Evolutionary conservation across 345 rosid genomes (phyloP).

Genomic region (Euphorbia tirucalli): DNA sequence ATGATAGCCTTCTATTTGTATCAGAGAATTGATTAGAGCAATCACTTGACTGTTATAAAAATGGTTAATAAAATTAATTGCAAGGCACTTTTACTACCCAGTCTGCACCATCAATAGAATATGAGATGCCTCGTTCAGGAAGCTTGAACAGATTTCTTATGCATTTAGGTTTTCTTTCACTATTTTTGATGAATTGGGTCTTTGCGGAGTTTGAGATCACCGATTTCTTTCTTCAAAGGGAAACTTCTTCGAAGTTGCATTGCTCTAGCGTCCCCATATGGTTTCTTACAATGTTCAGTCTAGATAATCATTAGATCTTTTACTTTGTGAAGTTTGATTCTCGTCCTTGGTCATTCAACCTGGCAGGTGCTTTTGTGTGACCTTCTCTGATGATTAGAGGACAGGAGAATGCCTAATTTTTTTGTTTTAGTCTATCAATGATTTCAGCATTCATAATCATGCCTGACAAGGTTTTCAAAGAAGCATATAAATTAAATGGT

Average conservation of each 20-base stretch:
- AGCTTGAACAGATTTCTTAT: neutral
- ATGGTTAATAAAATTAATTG: neutral
- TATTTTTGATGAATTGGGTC: neutral
- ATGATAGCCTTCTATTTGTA: neutral
- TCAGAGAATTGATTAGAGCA: conserved; percentile 7
- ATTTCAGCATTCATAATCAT: neutral
- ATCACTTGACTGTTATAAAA: neutral
- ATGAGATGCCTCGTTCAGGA: neutral
- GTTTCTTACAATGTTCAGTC: neutral
- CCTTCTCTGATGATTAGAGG: neutral
- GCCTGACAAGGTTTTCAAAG: neutral
- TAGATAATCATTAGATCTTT: neutral
- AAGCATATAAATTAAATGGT: neutral
- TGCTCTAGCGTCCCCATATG: neutral
- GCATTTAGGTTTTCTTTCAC: neutral
- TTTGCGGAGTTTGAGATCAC: neutral
- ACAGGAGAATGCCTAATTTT: neutral
- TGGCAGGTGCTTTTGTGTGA: neutral
- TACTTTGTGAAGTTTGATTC: neutral
- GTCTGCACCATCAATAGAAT: neutral
- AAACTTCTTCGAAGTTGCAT: neutral
- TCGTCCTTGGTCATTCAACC: neutral
- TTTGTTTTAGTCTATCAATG: neutral
- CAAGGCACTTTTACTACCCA: neutral
- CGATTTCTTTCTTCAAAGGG: neutral